Base-by-base conservation (phyloP, 179 eudicot genomes). In the Camellia oleifera region DNA sequence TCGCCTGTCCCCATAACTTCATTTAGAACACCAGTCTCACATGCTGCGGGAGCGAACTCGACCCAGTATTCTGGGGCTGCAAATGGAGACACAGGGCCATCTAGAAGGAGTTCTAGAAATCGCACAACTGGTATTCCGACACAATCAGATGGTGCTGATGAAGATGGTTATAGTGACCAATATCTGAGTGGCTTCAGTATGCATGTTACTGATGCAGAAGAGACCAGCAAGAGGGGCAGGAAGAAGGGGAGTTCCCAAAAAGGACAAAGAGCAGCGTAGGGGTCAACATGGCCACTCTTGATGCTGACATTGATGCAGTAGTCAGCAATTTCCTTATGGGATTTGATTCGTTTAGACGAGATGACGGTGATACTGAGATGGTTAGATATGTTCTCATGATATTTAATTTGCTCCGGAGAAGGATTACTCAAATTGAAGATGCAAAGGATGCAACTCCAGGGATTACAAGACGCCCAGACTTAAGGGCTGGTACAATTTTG, bases 1-100 rank as follows among this genome's bases (percentile, higher is more conserved):
- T 83, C 89, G 23, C 87, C 91, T 7, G 85, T 88, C 68, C 92
- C 94, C 6, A 70, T 89, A 18, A 88, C 83, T 66, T 82, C 94
- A 0, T 88, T 82, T 79, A 80, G 89, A 78, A 79, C 88, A 10
- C 89, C 89, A 15, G 40, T 32, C 40, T 32, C 40, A 32, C 40
- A 32, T 32, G 40, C 40, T 32, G 40, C 40, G 40, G 40, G 40
- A 32, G 69, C 44, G 26, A 14, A 18, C 12, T 69, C 72, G 2
- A 17, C 54, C 44, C 44, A 69, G 72, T 42, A 69, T 48, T 23
- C 63, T 12, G 32, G 77, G 23, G 65, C 77, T 56, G 77, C 5
- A 57, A 88, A 86, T 81, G 88, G 89, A 69, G 77, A 66, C 15
- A 77, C 66, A 0, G 78, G 83, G 74, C 61, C 81, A 7, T 66